phyloP scores from a whole-genome alignment of 2,329 filamentous ascomycete genomes.

The Hypoxylon sp. region DNA sequence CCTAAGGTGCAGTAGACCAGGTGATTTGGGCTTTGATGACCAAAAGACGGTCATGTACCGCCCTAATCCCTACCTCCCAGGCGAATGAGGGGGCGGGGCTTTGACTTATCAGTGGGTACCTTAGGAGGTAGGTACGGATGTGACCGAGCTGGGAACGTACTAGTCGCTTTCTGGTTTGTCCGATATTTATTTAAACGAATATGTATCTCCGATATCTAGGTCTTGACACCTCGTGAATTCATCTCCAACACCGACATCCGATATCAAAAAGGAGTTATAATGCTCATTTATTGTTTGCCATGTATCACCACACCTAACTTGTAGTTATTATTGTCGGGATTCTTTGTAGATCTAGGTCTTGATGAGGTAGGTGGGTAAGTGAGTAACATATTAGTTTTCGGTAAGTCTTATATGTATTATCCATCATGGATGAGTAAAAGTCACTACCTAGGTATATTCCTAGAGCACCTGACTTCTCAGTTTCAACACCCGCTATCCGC shows the following conservation, averaged over 20 bases:
- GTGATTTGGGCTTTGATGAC: slow-evolving; percentile 38
- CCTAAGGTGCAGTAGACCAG: too few species aligned
- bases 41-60: slow-evolving; percentile 17
- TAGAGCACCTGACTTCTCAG: slow-evolving; percentile 55
- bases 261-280: too few species aligned
- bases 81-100: slow-evolving; percentile 17
- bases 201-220: background rate
- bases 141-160: slow-evolving; percentile 38
- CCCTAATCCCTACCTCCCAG: background rate
- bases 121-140: slow-evolving; percentile 37
- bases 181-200: background rate
- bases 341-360: too few species aligned
- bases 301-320: background rate
- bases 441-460: slow-evolving; percentile 70
- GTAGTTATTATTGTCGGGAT: too few species aligned
- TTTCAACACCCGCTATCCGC: background rate
- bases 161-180: slow-evolving; percentile 9
- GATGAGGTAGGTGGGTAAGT: too few species aligned
- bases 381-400: too few species aligned
- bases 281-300: background rate
- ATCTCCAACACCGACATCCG: background rate
- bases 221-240: background rate
- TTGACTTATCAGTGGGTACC: slow-evolving; percentile 17
- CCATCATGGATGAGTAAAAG: background rate
- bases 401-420: too few species aligned